Evolutionary conservation across 805 yeast species (phyloP), one percentile per base, ranked within the genome.

Genomic region (Metschnikowia similis): DNA sequence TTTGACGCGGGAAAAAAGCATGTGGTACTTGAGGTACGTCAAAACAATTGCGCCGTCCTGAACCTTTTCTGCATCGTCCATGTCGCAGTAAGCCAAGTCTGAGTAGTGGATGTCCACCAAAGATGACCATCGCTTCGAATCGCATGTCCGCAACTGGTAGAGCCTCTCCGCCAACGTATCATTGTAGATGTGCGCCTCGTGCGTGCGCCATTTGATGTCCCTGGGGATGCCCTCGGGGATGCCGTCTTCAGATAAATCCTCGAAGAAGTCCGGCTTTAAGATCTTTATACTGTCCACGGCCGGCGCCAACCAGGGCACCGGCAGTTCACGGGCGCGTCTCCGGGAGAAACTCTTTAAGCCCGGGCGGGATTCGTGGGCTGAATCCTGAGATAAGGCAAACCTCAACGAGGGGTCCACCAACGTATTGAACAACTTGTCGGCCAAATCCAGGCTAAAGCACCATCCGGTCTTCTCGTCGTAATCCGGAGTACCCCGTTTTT

Each of bases 1-100:
- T 63, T 82, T 80, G 45, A 89, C 77, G 53, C 88, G 81, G 32
- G 85, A 77, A 50, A 86, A 71, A 41, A 86, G 68, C 53, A 80
- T 70, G 58, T 82, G 79, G 70, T 86, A 92, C 58, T 81, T 82
- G 59, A 90, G 80, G 66, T 78, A 92, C 0, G 97, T 87, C 49
- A 82, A 70, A 39, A 90, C 66, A 55, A 92, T 83, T 60, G 90
- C 88, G 53, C 84, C 79, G 56, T 84, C 81, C 64, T 89, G 89
- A 43, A 79, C 80, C 48, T 76, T 80, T 45, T 80, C 82, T 41
- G 75, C 79, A 48, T 79, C 85, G 43, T 75, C 77, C 13, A 70
- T 76, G 47, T 75, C 78, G 21, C 63, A 62, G 44, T 64, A 69
- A 53, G 75, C 77, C 56, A 85, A 73, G 57, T 80, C 83, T 13